Evolutionary conservation across 768 basidiomycete species (phyloP), one percentile per base, ranked within the genome.

Genomic region (Gymnopilus junonius): DNA sequence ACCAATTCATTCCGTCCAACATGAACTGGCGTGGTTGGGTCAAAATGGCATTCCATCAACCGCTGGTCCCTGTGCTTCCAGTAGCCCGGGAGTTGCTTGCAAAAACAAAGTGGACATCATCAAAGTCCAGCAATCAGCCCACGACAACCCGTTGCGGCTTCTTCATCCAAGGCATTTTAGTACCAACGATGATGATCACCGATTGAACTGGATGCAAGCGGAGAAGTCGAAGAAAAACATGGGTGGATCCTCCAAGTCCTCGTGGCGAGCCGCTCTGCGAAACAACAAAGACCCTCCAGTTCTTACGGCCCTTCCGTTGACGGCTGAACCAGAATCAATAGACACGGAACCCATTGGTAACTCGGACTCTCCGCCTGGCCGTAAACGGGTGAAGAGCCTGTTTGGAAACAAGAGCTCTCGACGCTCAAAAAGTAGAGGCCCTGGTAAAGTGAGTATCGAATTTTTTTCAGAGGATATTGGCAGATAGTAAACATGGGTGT

Each of bases 1-100:
- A 89, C 67, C 89, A 92, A 67, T 93, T 92, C 70, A 87, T 92
- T 61, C 91, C 91, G 3, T 89, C 89, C 3, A 86, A 91, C 67
- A 87, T 86, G 74, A 88, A 84, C 50, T 92, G 91, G 91, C 85
- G 83, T 71, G 91, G 90, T 15, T 93, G 91, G 91, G 83, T 92
- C 34, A 91, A 89, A 69, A 91, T 93, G 82, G 91, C 88, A 14
- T 90, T 92, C 75, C 87, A 91, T 59, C 91, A 93, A 68, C 90
- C 90, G 23, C 78, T 93, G 12, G 80, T 93, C 2, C 91, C 91
- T 25, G 90, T 93, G 3, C 79, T 92, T 15, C 91, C 91, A 5
- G 90, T 92, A 6, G 91, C 91, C 15, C 87, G 89, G 53, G 91
- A 93, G 73, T 78, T 93, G 23, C 82, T 93, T 57, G 84, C 89